Evolutionary conservation across 1,139 yeast species (phyloP).

Genomic region (Blastobotrys ciferrii): DNA sequence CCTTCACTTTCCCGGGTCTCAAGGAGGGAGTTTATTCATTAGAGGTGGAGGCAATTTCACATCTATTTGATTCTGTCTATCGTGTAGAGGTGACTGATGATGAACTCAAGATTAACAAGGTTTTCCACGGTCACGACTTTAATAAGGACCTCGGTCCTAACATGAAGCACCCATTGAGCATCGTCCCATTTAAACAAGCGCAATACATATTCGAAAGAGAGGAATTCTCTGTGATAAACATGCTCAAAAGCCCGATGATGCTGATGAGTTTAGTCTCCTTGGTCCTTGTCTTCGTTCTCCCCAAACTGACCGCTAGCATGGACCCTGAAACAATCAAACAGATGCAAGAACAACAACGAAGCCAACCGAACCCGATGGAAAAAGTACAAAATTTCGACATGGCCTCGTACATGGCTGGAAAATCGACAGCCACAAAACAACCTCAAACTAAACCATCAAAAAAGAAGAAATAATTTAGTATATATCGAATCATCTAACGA

Average conservation of each 20-base stretch:
- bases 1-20: conserved; percentile 31
- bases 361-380: conserved; percentile 23
- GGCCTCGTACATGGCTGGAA: conserved; percentile 31
- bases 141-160: conserved; percentile 31
- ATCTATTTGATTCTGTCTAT: conserved; percentile 20
- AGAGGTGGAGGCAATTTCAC: conserved; percentile 23
- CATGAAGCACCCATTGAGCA: conserved; percentile 31
- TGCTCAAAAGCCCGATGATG: conserved; percentile 41
- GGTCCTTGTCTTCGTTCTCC: conserved; percentile 36
- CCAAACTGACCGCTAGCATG: conserved; percentile 34
- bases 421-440: conserved; percentile 18
- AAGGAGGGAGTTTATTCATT: conserved; percentile 31
- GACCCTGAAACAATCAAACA: conserved; percentile 39
- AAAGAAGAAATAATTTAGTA: conserved; percentile 13
- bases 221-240: conserved; percentile 33
- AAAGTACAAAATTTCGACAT: conserved; percentile 32
- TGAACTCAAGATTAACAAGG: conserved; percentile 28
- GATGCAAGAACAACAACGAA: conserved; percentile 28
- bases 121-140: conserved; percentile 32
- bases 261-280: conserved; percentile 36
- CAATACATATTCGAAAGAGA: conserved; percentile 31
- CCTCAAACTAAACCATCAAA: conserved; percentile 18
- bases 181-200: conserved; percentile 23
- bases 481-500: conserved; percentile 1
- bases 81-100: conserved; percentile 30